Conservation (phyloP, 1,139 yeast genomes). For the Nakaseomyces glabratus region DNA sequence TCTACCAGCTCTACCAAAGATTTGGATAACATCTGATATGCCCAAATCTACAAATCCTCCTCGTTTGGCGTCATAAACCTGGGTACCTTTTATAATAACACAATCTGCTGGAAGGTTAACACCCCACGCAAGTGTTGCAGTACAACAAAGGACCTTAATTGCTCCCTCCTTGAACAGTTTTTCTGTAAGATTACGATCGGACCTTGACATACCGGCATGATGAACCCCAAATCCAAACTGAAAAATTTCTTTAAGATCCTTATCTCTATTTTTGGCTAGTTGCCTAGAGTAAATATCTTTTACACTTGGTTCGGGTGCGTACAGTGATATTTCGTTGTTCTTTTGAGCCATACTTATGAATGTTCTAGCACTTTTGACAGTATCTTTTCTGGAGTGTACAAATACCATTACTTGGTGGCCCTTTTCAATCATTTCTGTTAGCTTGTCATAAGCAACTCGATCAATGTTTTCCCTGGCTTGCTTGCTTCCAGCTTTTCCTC, state of each 20-base stretch:
- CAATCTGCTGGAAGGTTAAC: conserved; percentile 97
- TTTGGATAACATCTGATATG: conserved; percentile 92
- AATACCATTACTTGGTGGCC: conserved; percentile 95
- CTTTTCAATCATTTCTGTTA: conserved; percentile 52
- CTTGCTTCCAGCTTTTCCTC: conserved; percentile 71
- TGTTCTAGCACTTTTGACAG: conserved; percentile 70
- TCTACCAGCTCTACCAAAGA: conserved; percentile 98
- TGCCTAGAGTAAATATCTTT: conserved; percentile 49
- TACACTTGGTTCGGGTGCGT: conserved; percentile 46
- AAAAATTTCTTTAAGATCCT: conserved; percentile 74
- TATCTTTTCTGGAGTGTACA: conserved; percentile 92
- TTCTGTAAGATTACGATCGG: conserved; percentile 86
- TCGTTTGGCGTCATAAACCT: conserved; percentile 85
- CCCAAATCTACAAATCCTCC: conserved; percentile 94
- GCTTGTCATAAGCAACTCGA: conserved; percentile 65
- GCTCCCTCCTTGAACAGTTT: conserved; percentile 80
- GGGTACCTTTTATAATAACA: conserved; percentile 93
- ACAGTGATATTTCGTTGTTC: conserved; percentile 45
- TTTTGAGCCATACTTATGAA: conserved; percentile 63
- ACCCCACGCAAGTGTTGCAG: conserved; percentile 99
- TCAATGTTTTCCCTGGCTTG: conserved; percentile 74
- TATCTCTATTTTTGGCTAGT: conserved; percentile 63
- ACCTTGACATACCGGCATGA: conserved; percentile 93
- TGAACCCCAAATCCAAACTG: conserved; percentile 84
- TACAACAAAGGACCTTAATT: conserved; percentile 83